A percentile compares a stretch with the other conserved stretches of the same genome.
Evolutionary conservation across 139 green algal species (phyloP).

Genomic region (Micractinium sp.): DNA sequence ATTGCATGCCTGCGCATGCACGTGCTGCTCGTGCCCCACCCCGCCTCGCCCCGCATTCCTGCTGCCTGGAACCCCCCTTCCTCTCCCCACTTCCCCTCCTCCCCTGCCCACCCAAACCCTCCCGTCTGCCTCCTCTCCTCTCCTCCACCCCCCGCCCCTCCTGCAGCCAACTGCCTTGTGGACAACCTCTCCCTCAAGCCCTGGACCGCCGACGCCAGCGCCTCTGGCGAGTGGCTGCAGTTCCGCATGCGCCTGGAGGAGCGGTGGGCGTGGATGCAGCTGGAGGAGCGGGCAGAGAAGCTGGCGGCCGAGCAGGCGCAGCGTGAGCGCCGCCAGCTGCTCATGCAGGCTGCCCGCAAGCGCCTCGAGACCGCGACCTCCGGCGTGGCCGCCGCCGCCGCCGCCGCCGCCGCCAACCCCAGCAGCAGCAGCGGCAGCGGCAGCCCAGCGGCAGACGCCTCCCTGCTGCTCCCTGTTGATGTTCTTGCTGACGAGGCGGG

Average conservation of each 20-base stretch:
- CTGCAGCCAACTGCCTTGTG: conserved; percentile 4
- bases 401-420: background rate
- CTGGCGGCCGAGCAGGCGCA: conserved; percentile 1
- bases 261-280: conserved; percentile 7
- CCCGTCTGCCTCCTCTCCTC: too few species aligned
- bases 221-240: conserved; percentile 7
- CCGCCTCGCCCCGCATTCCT: background rate
- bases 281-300: conserved; percentile 13
- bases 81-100: background rate
- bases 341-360: background rate
- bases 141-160: background rate
- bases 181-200: conserved; percentile 6
- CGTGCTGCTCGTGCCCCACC: too few species aligned
- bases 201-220: background rate
- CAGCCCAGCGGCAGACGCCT: background rate
- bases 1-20: too few species aligned
- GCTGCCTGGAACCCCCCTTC: background rate
- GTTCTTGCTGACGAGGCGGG: background rate
- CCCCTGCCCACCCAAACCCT: background rate
- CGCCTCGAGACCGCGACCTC: background rate
- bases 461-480: too few species aligned
- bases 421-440: background rate
- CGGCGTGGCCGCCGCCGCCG: background rate
- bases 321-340: background rate
- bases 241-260: background rate